Percentiles rank a stretch among this genome's conserved stretches.
These are phyloP conservation scores for Colletotrichum sp. DNA, from an alignment of 2,329 filamentous ascomycete species.

Conservation along the genomic window DNA sequence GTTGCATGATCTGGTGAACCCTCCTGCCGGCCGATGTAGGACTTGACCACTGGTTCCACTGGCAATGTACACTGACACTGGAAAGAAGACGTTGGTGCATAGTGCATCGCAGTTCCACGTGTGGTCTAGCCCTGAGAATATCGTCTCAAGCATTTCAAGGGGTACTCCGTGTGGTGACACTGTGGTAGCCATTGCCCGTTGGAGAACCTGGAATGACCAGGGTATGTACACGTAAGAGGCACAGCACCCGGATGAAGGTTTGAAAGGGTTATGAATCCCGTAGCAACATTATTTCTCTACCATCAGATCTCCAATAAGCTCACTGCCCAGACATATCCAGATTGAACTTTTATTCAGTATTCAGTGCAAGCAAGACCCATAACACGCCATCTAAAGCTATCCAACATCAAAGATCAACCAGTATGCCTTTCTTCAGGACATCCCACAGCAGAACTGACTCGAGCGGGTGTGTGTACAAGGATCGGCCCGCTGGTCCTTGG, in stretches of 20 bases:
- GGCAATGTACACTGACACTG: background rate
- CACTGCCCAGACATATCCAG: background rate
- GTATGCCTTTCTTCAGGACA: background rate
- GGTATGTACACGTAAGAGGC: background rate
- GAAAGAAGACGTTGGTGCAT: background rate
- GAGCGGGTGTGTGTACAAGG: background rate
- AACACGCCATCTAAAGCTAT: background rate
- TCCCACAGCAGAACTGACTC: background rate
- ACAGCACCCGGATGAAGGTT: background rate
- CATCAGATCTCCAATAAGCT: background rate
- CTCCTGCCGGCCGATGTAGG: background rate
- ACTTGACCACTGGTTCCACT: background rate
- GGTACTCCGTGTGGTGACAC: background rate
- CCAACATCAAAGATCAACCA: background rate
- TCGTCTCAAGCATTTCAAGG: background rate
- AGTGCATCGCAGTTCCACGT: background rate
- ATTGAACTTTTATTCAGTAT: background rate
- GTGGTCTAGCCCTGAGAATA: background rate
- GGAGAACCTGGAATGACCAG: background rate
- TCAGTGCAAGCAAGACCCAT: background rate
- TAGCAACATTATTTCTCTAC: background rate
- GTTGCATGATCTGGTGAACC: background rate
- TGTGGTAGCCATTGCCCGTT: background rate
- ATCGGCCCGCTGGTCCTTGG: constrained; percentile 1
- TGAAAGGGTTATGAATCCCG: background rate